Evolutionary conservation across 345 rosid species (phyloP), one percentile per base, ranked within the genome.

Genomic region (Hibiscus tridactylites): DNA sequence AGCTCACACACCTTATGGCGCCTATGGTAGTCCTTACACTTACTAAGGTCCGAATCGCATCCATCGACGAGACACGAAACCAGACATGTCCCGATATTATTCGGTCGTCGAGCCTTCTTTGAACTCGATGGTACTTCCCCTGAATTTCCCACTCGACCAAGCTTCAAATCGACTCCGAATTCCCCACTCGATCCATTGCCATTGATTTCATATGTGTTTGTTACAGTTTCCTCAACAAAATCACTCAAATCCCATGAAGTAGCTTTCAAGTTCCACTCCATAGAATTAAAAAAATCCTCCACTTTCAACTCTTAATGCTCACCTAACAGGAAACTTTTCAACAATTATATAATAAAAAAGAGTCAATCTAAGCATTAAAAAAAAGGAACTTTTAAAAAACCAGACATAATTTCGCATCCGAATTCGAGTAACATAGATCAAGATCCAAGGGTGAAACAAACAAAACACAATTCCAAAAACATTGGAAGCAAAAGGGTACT

Each of bases 1-100:
- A 79, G 77, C 65, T 88, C 98, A 74, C 98, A 92, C 16, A 92
- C 98, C 76, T 90, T 90, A 81, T 92, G 98, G 71, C 98, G 91
- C 74, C 90, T 80, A 67, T 92, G 93, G 80, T 92, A 92, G 74
- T 90, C 94, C 70, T 89, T 83, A 61, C 88, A 86, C 19, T 71
- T 84, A 76, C 88, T 87, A 71, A 92, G 91, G 82, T 92, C 91
- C 0, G 88, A 77, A 46, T 78, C 74, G 74, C 97, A 92, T 11
- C 91, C 92, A 65, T 92, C 96, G 5, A 88, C 96, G 6, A 87
- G 87, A 83, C 97, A 92, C 46, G 78, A 76, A 8, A 75, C 88
- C 19, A 53, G 65, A 79, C 83, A 91, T 57, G 74, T 76, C 71
- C 87, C 92, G 62, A 68, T 63, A 46, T 44, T 71, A 47, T 77